A percentile compares a stretch with the other conserved stretches of the same genome.
These are phyloP conservation scores for Colletotrichum viniferum DNA, from an alignment of 2,329 filamentous ascomycete species.

Conservation along the genomic window DNA sequence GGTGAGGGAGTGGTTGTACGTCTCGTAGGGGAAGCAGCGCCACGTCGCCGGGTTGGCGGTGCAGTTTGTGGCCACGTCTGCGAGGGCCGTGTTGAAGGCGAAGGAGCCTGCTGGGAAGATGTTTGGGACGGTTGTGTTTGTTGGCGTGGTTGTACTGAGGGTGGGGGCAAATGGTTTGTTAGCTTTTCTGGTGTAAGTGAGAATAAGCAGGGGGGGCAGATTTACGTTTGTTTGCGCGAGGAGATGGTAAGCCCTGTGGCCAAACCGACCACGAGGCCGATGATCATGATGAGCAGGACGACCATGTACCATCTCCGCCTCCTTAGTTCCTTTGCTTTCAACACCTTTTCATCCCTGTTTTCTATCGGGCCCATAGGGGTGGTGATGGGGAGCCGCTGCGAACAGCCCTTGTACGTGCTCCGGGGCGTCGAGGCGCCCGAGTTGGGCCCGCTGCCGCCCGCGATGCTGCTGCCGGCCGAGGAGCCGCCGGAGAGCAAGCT, in stretches of 20 bases:
- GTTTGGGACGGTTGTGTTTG: slow-evolving; percentile 1
- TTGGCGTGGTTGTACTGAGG: neutral
- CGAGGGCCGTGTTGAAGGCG: slow-evolving; percentile 62
- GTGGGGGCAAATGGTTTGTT: neutral
- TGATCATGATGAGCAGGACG: slow-evolving; percentile 30
- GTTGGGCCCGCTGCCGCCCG: neutral
- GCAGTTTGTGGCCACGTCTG: slow-evolving; percentile 57
- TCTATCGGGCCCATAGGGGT: neutral
- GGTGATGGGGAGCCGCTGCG: neutral
- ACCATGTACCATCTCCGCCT: slow-evolving; percentile 37
- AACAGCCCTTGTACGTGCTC: neutral
- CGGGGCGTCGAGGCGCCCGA: neutral
- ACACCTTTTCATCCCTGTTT: neutral
- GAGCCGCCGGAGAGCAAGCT: neutral
- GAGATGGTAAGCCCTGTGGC: slow-evolving; percentile 45
- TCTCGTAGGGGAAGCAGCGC: slow-evolving; percentile 63
- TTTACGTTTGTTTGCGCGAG: slow-evolving; percentile 37
- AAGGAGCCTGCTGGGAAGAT: slow-evolving; percentile 68
- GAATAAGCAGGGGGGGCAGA: neutral
- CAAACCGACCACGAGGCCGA: slow-evolving; percentile 38
- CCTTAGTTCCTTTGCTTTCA: slow-evolving; percentile 23
- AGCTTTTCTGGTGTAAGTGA: neutral
- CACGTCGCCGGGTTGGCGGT: slow-evolving; percentile 63
- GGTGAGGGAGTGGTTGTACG: slow-evolving; percentile 41
- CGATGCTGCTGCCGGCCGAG: neutral